Evolutionary conservation across 164 flowering plant genomes (phyloP).

Genomic region (Tetracentron sinense): DNA sequence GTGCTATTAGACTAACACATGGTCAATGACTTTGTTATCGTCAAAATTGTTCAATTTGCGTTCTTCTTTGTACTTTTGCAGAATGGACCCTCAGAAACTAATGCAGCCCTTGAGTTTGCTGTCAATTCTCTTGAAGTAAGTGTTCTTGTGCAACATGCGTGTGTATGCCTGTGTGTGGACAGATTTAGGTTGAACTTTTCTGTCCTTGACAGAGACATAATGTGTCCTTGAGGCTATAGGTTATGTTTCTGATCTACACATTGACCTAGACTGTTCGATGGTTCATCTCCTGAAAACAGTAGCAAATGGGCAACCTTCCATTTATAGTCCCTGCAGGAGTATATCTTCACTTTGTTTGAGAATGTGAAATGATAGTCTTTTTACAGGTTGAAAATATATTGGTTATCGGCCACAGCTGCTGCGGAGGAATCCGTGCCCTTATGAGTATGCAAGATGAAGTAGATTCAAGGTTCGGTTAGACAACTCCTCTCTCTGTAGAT

Average conservation of each 20-base stretch:
- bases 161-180: too few relatives aligned
- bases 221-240: background rate
- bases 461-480: conserved; percentile 47
- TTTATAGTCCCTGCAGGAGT: too few relatives aligned
- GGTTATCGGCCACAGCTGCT: conserved; percentile 86
- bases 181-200: too few relatives aligned
- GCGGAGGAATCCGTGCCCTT: conserved; percentile 93
- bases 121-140: conserved; percentile 79
- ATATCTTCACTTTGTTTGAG: conserved; percentile 1
- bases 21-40: background rate
- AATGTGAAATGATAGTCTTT: conserved; percentile 8
- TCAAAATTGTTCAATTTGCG: background rate
- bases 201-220: background rate
- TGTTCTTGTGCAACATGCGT: background rate
- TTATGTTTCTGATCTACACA: background rate
- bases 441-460: conserved; percentile 84
- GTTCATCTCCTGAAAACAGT: background rate
- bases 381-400: conserved; percentile 78
- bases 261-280: background rate
- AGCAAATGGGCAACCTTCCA: background rate
- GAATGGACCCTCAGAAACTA: conserved; percentile 88
- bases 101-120: conserved; percentile 92
- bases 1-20: background rate
- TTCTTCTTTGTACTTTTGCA: conserved; percentile 29
- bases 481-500: background rate